A percentile compares a stretch with the other conserved stretches of the same genome.
These are phyloP conservation scores for Polysphondylium violaceum DNA, from an alignment of 78 protist species.

Conservation along the genomic window DNA sequence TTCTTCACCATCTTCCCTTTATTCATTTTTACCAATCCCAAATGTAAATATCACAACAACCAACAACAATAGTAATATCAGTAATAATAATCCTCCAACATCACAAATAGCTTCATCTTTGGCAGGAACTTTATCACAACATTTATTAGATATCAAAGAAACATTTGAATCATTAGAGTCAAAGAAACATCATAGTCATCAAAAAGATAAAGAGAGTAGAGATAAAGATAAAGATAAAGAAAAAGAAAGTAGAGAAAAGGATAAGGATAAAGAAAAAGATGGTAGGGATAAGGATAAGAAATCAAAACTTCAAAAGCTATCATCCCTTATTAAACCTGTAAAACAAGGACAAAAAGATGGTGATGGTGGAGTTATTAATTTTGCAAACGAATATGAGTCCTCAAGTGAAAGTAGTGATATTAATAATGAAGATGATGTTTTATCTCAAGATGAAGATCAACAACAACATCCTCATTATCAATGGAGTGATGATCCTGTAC, in stretches of 20 bases:
- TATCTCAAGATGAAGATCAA: not conserved
- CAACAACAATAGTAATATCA: not conserved
- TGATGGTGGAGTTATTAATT: not conserved
- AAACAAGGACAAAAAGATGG: conserved; percentile 1
- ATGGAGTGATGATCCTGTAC: not conserved
- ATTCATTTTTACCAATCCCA: too few relatives aligned
- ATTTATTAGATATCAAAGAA: conserved; percentile 9
- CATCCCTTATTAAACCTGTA: conserved; percentile 68
- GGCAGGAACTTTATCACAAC: conserved; percentile 7
- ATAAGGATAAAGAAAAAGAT: not conserved
- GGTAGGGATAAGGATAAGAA: not conserved
- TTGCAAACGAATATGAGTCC: not conserved
- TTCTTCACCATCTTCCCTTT: not conserved
- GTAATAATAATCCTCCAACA: not conserved
- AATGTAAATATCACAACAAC: not conserved
- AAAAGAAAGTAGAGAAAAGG: not conserved
- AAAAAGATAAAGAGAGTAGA: not conserved
- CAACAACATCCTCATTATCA: not conserved
- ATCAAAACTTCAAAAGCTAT: conserved; percentile 58
- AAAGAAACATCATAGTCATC: too few relatives aligned
- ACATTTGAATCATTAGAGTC: conserved; percentile 2
- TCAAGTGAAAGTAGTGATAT: conserved; percentile 30
- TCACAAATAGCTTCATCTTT: not conserved
- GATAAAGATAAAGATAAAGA: not conserved
- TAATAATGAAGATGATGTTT: not conserved